Conservation (phyloP, 306 rosid species). For the Arachis stenosperma region DNA sequence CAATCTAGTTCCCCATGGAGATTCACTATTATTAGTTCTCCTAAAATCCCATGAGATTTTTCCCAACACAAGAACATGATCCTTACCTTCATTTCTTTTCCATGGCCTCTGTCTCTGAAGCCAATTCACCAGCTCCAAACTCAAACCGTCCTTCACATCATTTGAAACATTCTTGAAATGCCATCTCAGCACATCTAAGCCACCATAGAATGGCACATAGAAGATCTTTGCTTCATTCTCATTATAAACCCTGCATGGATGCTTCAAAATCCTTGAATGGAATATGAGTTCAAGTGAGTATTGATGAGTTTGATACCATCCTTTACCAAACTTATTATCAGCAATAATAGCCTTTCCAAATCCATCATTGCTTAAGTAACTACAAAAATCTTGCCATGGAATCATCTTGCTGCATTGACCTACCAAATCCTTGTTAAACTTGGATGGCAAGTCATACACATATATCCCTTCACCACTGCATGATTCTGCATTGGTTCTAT, state of each 20-base stretch:
- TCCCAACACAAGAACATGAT: slow-evolving; percentile 76
- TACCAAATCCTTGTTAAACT: slow-evolving; percentile 72
- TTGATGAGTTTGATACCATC: slow-evolving; percentile 75
- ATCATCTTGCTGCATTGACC: slow-evolving; percentile 68
- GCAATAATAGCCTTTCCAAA: slow-evolving; percentile 59
- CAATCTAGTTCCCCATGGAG: slow-evolving; percentile 69
- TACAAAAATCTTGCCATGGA: slow-evolving; percentile 68
- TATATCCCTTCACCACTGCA: slow-evolving; percentile 64
- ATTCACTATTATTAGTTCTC: slow-evolving; percentile 34
- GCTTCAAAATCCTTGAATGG: slow-evolving; percentile 63
- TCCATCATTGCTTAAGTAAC: slow-evolving; percentile 58
- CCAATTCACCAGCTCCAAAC: slow-evolving; percentile 63
- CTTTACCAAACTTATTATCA: slow-evolving; percentile 59
- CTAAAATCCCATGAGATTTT: slow-evolving; percentile 88
- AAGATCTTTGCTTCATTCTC: slow-evolving; percentile 63
- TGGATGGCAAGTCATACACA: slow-evolving; percentile 75
- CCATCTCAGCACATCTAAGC: slow-evolving; percentile 71
- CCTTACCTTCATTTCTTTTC: slow-evolving; percentile 61
- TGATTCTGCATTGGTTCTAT: slow-evolving; percentile 31
- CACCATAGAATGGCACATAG: slow-evolving; percentile 78
- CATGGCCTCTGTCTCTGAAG: slow-evolving; percentile 58
- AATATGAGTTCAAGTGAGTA: slow-evolving; percentile 73
- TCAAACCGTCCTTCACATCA: slow-evolving; percentile 65
- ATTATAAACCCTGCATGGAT: slow-evolving; percentile 66
- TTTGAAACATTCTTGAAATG: slow-evolving; percentile 73